Conservation (phyloP, 2,329 filamentous ascomycete species). For the Fusarium armeniacum region DNA sequence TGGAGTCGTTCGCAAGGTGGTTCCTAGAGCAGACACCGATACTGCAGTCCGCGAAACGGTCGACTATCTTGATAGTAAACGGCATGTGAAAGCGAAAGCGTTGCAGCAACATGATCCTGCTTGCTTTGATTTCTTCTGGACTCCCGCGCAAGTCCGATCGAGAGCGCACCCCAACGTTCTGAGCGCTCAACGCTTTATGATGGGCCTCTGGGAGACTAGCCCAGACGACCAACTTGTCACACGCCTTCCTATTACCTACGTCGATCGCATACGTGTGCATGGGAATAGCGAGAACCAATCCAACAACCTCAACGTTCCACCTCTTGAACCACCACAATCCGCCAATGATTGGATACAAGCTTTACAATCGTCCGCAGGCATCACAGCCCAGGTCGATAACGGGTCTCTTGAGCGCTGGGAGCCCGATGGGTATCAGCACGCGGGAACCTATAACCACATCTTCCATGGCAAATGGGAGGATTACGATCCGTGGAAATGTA, state of each 20-base stretch:
- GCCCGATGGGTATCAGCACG: conserved; percentile 73
- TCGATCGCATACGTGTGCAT: conserved; percentile 77
- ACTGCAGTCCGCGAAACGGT: conserved; percentile 71
- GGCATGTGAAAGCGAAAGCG: conserved; percentile 46
- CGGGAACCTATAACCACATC: conserved; percentile 68
- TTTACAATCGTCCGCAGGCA: conserved; percentile 61
- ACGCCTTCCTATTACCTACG: conserved; percentile 75
- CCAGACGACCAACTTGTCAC: conserved; percentile 70
- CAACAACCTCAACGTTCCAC: conserved; percentile 41
- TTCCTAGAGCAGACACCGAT: conserved; percentile 69
- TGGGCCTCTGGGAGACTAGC: conserved; percentile 73
- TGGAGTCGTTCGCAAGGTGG: conserved; percentile 74
- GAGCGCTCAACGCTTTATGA: conserved; percentile 74
- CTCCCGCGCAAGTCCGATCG: conserved; percentile 76
- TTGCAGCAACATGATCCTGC: conserved; percentile 66
- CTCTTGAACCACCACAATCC: conserved; percentile 50
- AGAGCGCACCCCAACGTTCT: conserved; percentile 75
- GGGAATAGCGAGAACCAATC: conserved; percentile 57
- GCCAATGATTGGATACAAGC: conserved; percentile 58
- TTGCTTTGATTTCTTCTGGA: conserved; percentile 82
- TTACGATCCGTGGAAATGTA: conserved; percentile 69
- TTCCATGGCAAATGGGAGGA: conserved; percentile 69
- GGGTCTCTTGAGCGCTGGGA: conserved; percentile 81
- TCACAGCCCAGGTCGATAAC: conserved; percentile 78
- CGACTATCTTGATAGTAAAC: conserved; percentile 62